phyloP scores from a whole-genome alignment of 768 basidiomycete species.

The Suillus lakei region DNA sequence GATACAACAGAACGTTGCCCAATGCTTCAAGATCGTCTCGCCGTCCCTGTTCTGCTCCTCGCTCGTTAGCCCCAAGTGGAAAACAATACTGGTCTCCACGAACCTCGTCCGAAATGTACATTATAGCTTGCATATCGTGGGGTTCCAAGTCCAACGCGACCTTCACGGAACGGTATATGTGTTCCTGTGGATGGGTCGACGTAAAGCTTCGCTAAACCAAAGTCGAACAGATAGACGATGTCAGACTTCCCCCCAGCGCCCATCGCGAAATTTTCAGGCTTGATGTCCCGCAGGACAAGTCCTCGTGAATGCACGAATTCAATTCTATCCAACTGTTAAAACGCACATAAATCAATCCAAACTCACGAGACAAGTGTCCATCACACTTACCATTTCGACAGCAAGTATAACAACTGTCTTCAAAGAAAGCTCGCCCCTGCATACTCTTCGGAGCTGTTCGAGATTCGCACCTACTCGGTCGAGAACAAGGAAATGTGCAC shows the following conservation, averaged over 20 bases:
- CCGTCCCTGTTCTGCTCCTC: slow-evolving; percentile 20
- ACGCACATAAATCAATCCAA: not conserved
- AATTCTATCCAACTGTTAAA: slow-evolving; percentile 18
- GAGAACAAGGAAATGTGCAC: slow-evolving; percentile 20
- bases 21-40: slow-evolving; percentile 30
- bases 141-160: slow-evolving; percentile 16
- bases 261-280: slow-evolving; percentile 27
- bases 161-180: slow-evolving; percentile 21
- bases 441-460: slow-evolving; percentile 16
- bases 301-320: slow-evolving; percentile 24
- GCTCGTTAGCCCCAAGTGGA: not conserved
- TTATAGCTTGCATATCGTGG: slow-evolving; percentile 19
- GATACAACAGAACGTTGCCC: slow-evolving; percentile 22
- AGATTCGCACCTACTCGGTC: slow-evolving; percentile 27
- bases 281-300: slow-evolving; percentile 26
- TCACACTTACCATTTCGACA: slow-evolving; percentile 24
- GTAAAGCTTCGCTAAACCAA: slow-evolving; percentile 20
- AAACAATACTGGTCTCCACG: not conserved
- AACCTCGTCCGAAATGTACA: slow-evolving; percentile 20
- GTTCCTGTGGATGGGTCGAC: slow-evolving; percentile 15
- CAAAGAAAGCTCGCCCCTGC: slow-evolving; percentile 21
- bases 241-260: slow-evolving; percentile 10
- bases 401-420: slow-evolving; percentile 28
- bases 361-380: not conserved
- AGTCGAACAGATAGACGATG: slow-evolving; percentile 23